Percentiles rank a stretch among this genome's conserved stretches.
Conservation (phyloP, 768 basidiomycete species). For the Xerocomus potaroensis region DNA sequence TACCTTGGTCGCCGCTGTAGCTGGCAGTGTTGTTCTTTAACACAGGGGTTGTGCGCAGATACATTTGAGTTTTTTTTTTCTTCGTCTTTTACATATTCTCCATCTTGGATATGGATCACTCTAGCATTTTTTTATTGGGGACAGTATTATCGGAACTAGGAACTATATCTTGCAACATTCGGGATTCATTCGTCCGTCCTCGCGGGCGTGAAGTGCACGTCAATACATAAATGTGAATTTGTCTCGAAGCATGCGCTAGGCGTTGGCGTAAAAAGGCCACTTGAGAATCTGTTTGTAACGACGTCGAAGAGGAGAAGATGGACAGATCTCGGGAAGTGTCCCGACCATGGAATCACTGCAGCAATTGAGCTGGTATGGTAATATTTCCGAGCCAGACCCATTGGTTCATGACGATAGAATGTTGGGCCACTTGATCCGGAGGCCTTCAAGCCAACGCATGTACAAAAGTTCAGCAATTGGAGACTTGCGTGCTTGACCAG, state of each 20-base stretch:
- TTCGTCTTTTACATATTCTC: background rate
- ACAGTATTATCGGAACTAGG: too few species aligned
- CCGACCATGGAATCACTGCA: background rate
- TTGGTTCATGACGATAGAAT: constrained; percentile 38
- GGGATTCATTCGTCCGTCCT: too few species aligned
- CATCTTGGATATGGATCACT: constrained; percentile 3
- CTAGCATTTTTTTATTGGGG: constrained; percentile 5
- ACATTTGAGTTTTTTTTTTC: constrained; percentile 5
- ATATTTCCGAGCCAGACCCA: background rate
- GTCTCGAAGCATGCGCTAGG: background rate
- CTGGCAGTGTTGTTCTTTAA: constrained; percentile 23
- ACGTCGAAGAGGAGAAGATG: constrained; percentile 2
- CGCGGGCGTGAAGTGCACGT: constrained; percentile 10
- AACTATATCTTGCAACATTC: too few species aligned
- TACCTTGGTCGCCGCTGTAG: constrained; percentile 19
- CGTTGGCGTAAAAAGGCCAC: background rate
- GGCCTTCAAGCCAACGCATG: constrained; percentile 92
- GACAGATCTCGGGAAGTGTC: background rate
- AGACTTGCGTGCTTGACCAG: constrained; percentile 56
- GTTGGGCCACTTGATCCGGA: constrained; percentile 87
- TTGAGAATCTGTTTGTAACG: background rate
- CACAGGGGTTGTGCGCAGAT: constrained; percentile 1
- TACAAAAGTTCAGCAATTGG: constrained; percentile 96
- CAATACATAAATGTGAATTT: constrained; percentile 6
- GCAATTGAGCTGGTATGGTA: background rate